These are phyloP conservation scores for Cladophialophora psammophila DNA, from an alignment of 2,329 filamentous ascomycete species.

Conservation along the genomic window DNA sequence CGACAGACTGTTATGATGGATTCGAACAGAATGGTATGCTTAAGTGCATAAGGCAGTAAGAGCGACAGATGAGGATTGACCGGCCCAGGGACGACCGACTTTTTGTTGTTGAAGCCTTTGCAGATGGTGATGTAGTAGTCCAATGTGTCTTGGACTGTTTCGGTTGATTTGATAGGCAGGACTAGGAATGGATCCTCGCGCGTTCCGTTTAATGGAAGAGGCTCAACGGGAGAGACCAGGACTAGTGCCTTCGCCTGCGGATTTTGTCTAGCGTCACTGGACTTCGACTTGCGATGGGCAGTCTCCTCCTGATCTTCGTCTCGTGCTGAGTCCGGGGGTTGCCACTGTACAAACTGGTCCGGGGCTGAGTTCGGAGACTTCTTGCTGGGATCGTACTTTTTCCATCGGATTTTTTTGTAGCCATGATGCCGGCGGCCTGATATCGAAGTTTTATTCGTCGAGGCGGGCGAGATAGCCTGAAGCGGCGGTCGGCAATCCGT, in stretches of 20 bases:
- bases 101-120: constrained; percentile 18
- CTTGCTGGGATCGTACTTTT: constrained; percentile 28
- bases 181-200: constrained; percentile 34
- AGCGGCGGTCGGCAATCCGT: constrained; percentile 10
- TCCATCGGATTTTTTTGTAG: constrained; percentile 35
- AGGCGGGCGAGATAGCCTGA: constrained; percentile 11
- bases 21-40: constrained; percentile 37
- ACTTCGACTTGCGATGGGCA: neutral
- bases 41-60: constrained; percentile 36
- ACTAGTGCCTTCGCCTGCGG: neutral
- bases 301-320: constrained; percentile 1
- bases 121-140: constrained; percentile 37
- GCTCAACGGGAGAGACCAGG: constrained; percentile 29
- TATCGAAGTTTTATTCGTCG: constrained; percentile 3
- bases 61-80: constrained; percentile 38
- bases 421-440: constrained; percentile 5
- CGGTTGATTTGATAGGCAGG: constrained; percentile 35
- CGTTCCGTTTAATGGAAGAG: constrained; percentile 33
- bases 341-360: constrained; percentile 31
- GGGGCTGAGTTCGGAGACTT: constrained; percentile 3
- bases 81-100: constrained; percentile 8
- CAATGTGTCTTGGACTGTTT: constrained; percentile 30
- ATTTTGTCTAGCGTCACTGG: constrained; percentile 1
- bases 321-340: constrained; percentile 15
- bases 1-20: constrained; percentile 39